Conservation (phyloP, 78 protist genomes). For the Polysphondylium violaceum region DNA sequence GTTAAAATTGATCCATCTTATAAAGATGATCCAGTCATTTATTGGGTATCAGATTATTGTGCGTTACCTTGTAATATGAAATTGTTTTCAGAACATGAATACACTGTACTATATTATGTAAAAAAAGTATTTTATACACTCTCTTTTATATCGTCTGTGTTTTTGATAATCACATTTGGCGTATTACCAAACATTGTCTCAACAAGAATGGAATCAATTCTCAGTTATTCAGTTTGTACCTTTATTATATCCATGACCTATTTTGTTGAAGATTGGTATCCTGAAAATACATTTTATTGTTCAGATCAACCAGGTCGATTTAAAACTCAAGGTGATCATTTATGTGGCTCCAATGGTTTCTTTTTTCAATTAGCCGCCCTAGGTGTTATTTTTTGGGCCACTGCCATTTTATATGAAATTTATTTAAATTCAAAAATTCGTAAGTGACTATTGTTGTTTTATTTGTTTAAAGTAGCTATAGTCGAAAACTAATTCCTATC, state of each 20-base stretch:
- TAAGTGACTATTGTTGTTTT: background rate
- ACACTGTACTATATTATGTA: background rate
- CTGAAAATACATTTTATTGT: background rate
- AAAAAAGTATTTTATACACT: background rate
- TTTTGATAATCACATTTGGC: conserved; percentile 27
- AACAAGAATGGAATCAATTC: conserved; percentile 25
- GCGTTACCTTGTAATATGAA: conserved; percentile 31
- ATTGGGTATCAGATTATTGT: too few species aligned
- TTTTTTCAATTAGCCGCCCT: conserved; percentile 31
- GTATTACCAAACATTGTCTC: conserved; percentile 26
- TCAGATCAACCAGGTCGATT: conserved; percentile 12
- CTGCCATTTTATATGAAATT: conserved; percentile 18
- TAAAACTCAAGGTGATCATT: conserved; percentile 6
- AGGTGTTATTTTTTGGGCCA: background rate
- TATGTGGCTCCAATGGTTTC: conserved; percentile 20
- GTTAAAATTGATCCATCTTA: too few species aligned
- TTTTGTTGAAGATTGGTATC: background rate
- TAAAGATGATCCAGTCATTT: too few species aligned
- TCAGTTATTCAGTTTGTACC: background rate
- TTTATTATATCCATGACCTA: background rate
- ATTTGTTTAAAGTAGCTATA: too few species aligned
- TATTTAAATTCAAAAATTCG: background rate
- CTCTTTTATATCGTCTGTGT: conserved; percentile 2
- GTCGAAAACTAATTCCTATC: too few species aligned
- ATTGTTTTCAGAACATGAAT: background rate